Evolutionary conservation across 208 protist species (phyloP).

Genomic region (Leishmania gerbilli): DNA sequence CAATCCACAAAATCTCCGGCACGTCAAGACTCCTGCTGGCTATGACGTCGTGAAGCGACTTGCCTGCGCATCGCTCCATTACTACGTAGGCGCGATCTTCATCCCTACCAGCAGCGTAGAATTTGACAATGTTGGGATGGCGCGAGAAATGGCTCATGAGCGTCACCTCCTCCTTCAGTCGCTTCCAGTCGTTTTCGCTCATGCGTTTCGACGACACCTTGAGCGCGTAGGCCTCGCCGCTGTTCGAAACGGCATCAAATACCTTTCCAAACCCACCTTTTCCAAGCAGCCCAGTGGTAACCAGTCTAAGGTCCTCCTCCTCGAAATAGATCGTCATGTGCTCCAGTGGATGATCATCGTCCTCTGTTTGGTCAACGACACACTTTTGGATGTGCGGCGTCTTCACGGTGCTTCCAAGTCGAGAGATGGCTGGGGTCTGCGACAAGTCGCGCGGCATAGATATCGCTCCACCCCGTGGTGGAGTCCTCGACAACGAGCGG

Average conservation of each 20-base stretch:
- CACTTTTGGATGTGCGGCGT: constrained; percentile 83
- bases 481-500: constrained; percentile 16
- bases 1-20: constrained; percentile 87
- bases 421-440: constrained; percentile 67
- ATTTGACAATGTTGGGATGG: constrained; percentile 88
- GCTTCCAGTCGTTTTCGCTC: constrained; percentile 78
- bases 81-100: constrained; percentile 81
- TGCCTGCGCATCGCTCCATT: constrained; percentile 84
- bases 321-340: constrained; percentile 79
- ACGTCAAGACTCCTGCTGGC: constrained; percentile 53
- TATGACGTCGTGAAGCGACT: constrained; percentile 84
- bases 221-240: constrained; percentile 79
- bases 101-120: constrained; percentile 73
- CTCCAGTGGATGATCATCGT: constrained; percentile 64
- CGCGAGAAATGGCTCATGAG: constrained; percentile 88
- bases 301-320: constrained; percentile 62
- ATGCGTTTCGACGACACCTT: constrained; percentile 88
- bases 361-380: constrained; percentile 38
- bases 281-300: constrained; percentile 70
- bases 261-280: constrained; percentile 90
- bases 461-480: constrained; percentile 27
- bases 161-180: constrained; percentile 83
- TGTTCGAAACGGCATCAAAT: constrained; percentile 68
- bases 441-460: constrained; percentile 80
- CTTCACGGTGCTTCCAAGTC: constrained; percentile 58